These are phyloP conservation scores for Saprolegnia parasitica DNA, from an alignment of 352 stramenopile genomes.

Conservation along the genomic window DNA sequence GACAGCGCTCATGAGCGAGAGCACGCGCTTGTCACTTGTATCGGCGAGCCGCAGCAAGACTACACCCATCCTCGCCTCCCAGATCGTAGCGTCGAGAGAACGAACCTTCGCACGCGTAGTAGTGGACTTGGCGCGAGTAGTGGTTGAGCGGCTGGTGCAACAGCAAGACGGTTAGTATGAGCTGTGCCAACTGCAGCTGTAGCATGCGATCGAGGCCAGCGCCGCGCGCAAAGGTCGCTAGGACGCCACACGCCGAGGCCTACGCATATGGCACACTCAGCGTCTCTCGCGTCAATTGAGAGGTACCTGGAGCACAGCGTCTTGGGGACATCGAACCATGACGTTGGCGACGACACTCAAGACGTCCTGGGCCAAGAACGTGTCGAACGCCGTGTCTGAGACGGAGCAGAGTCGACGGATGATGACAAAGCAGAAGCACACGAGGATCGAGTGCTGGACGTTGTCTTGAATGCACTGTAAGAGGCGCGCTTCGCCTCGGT, in stretches of 20 bases:
- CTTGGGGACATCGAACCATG: slow-evolving; percentile 21
- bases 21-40: slow-evolving; percentile 49
- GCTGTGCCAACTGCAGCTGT: slow-evolving; percentile 46
- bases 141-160: slow-evolving; percentile 78
- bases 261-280: background rate
- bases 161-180: slow-evolving; percentile 65
- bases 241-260: slow-evolving; percentile 60
- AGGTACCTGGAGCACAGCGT: slow-evolving; percentile 58
- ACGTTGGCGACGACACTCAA: slow-evolving; percentile 35
- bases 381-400: slow-evolving; percentile 53
- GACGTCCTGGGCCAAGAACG: slow-evolving; percentile 49
- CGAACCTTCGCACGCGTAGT: slow-evolving; percentile 72
- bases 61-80: slow-evolving; percentile 16
- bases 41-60: slow-evolving; percentile 72
- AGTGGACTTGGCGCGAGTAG: slow-evolving; percentile 78
- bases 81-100: background rate
- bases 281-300: background rate
- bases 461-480: slow-evolving; percentile 56
- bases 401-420: slow-evolving; percentile 68
- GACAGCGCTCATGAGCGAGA: slow-evolving; percentile 47
- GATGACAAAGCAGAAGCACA: slow-evolving; percentile 76
- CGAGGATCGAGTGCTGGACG: slow-evolving; percentile 60
- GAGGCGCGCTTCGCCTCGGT: slow-evolving; percentile 44
- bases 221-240: slow-evolving; percentile 67
- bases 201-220: slow-evolving; percentile 47